phyloP scores from a whole-genome alignment of 2,329 filamentous ascomycete genomes.

The Paecilomyces variotii region DNA sequence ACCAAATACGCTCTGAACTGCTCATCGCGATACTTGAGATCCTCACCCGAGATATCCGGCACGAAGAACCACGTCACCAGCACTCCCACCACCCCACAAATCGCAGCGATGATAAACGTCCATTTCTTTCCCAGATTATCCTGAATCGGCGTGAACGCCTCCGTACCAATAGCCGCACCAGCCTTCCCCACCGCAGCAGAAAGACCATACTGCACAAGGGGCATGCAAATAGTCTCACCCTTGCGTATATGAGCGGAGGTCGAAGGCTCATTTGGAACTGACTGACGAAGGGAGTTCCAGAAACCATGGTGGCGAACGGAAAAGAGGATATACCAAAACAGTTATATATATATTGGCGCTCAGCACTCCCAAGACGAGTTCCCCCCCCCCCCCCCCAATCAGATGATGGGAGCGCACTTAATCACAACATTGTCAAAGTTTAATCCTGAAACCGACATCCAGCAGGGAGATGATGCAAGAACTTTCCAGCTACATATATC shows the following conservation, averaged over 20 bases:
- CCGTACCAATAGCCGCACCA: constrained; percentile 44
- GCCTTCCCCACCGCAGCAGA: constrained; percentile 46
- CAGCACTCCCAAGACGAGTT: too few species aligned
- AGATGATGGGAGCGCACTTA: too few species aligned
- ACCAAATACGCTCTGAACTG: constrained; percentile 39
- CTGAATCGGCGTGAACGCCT: constrained; percentile 44
- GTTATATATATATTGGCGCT: too few species aligned
- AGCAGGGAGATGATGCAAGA: neutral
- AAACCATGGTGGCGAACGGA: too few species aligned
- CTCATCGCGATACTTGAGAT: constrained; percentile 37
- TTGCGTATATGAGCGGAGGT: constrained; percentile 1
- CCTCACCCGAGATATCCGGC: constrained; percentile 38
- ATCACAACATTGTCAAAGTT: too few species aligned
- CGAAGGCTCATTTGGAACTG: too few species aligned
- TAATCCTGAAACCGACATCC: too few species aligned
- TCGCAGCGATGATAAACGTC: constrained; percentile 47
- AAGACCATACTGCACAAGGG: constrained; percentile 38
- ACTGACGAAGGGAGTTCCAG: too few species aligned
- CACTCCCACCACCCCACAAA: constrained; percentile 42
- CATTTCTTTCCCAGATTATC: constrained; percentile 39
- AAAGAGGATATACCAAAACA: too few species aligned
- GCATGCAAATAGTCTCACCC: neutral
- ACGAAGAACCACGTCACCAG: constrained; percentile 43
- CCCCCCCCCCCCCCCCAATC: too few species aligned
- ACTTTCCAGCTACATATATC: constrained; percentile 1